A percentile compares a stretch with the other conserved stretches of the same genome.
Conservation (phyloP, 192 early-diverging fungal species). For the Linnemannia exigua region DNA sequence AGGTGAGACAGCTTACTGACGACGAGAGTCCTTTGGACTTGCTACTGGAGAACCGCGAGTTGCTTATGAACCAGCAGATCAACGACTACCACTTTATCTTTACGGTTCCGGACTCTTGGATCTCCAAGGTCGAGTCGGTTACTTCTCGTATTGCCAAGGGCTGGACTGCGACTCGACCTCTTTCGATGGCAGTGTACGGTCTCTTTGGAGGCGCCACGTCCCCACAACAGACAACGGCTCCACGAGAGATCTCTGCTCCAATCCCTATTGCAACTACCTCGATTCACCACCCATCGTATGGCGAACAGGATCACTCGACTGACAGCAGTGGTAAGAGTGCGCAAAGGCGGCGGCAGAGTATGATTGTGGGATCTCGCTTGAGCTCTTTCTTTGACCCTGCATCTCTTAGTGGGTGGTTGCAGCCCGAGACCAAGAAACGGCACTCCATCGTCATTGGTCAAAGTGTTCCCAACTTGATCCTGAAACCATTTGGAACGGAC, state of each 20-base stretch:
- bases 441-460: slow-evolving; percentile 37
- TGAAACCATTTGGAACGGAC: slow-evolving; percentile 17
- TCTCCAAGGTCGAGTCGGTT: slow-evolving; percentile 52
- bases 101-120: slow-evolving; percentile 53
- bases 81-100: slow-evolving; percentile 54
- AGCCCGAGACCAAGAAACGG: slow-evolving; percentile 33
- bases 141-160: slow-evolving; percentile 50
- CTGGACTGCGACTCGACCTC: slow-evolving; percentile 48
- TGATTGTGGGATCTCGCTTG: slow-evolving; percentile 51
- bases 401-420: slow-evolving; percentile 40
- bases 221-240: slow-evolving; percentile 24
- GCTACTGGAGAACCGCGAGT: slow-evolving; percentile 34
- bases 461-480: slow-evolving; percentile 38
- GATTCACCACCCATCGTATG: slow-evolving; percentile 47
- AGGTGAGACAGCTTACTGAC: slow-evolving; percentile 39
- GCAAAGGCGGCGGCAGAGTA: slow-evolving; percentile 41
- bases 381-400: slow-evolving; percentile 55
- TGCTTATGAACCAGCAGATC: slow-evolving; percentile 41
- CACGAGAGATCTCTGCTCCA: slow-evolving; percentile 45
- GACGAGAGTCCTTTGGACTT: slow-evolving; percentile 47
- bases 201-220: slow-evolving; percentile 28
- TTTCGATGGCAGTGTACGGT: slow-evolving; percentile 55
- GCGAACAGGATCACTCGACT: slow-evolving; percentile 11
- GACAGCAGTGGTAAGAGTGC: slow-evolving; percentile 22
- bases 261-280: slow-evolving; percentile 45